These are phyloP conservation scores for Trametes punicea DNA, from an alignment of 768 basidiomycete genomes.

Conservation along the genomic window DNA sequence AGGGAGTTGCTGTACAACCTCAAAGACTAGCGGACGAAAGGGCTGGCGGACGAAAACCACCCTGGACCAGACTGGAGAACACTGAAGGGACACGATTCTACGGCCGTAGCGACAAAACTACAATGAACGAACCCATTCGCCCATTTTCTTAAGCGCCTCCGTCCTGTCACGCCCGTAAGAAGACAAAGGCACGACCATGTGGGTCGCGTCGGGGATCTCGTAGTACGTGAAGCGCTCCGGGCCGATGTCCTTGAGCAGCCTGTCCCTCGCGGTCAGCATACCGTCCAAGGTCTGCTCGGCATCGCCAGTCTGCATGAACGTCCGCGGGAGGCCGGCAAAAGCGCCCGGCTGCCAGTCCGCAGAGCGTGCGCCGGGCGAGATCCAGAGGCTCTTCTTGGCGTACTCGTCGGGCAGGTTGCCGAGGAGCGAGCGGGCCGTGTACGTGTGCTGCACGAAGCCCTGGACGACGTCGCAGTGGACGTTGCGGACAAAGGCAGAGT, in stretches of 20 bases:
- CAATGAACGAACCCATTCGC: not conserved
- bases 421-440: slow-evolving; percentile 7
- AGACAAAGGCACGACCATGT: not conserved
- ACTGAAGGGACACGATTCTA: too few species aligned
- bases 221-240: not conserved
- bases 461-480: slow-evolving; percentile 1
- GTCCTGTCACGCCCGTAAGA: slow-evolving; percentile 14
- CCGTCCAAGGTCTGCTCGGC: slow-evolving; percentile 30
- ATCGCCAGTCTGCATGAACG: slow-evolving; percentile 27
- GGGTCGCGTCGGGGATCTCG: slow-evolving; percentile 5
- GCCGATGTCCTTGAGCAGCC: slow-evolving; percentile 27
- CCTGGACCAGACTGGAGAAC: not conserved
- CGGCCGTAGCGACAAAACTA: not conserved
- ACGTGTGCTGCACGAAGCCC: not conserved
- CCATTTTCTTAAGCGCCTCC: not conserved
- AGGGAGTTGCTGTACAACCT: too few species aligned
- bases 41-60: too few species aligned
- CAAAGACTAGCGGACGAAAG: too few species aligned
- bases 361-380: slow-evolving; percentile 6
- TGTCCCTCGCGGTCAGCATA: slow-evolving; percentile 24
- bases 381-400: slow-evolving; percentile 4
- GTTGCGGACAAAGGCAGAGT: slow-evolving; percentile 2
- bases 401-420: not conserved
- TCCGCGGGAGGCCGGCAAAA: slow-evolving; percentile 26
- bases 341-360: not conserved